These are phyloP conservation scores for Physcia stellaris DNA, from an alignment of 495 filamentous ascomycete genomes.

Conservation along the genomic window DNA sequence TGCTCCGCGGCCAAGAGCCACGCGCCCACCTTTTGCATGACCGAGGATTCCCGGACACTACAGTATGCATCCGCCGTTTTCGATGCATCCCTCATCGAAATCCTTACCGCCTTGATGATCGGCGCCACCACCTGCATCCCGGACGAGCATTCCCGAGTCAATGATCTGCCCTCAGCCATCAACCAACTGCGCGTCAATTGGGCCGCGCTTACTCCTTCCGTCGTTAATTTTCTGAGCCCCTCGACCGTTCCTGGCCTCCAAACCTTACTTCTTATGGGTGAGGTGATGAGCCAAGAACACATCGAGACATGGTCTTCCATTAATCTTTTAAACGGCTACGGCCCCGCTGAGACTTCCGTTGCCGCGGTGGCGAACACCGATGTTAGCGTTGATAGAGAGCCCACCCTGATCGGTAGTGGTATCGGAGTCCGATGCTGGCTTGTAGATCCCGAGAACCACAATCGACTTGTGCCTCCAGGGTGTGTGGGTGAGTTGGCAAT, in stretches of 20 bases:
- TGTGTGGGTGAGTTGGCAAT: conserved; percentile 26
- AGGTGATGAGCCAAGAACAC: conserved; percentile 26
- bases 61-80: conserved; percentile 59
- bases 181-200: conserved; percentile 11
- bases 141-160: conserved; percentile 38
- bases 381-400: conserved; percentile 2
- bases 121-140: conserved; percentile 54
- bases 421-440: conserved; percentile 22
- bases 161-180: conserved; percentile 11
- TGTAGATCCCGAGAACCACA: conserved; percentile 19
- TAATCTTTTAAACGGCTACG: conserved; percentile 40
- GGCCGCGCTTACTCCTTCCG: conserved; percentile 32
- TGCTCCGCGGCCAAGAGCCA: conserved; percentile 5
- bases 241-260: conserved; percentile 26
- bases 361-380: conserved; percentile 4
- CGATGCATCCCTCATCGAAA: conserved; percentile 51
- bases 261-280: conserved; percentile 28
- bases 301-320: conserved; percentile 31
- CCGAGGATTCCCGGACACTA: conserved; percentile 38
- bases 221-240: conserved; percentile 34
- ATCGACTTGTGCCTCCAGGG: conserved; percentile 25
- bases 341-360: conserved; percentile 31
- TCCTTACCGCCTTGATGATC: conserved; percentile 46
- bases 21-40: conserved; percentile 29
- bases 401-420: conserved; percentile 11